Base-by-base conservation (phyloP, 176 grass and related monocot genomes). In the Musa schizocarpa region DNA sequence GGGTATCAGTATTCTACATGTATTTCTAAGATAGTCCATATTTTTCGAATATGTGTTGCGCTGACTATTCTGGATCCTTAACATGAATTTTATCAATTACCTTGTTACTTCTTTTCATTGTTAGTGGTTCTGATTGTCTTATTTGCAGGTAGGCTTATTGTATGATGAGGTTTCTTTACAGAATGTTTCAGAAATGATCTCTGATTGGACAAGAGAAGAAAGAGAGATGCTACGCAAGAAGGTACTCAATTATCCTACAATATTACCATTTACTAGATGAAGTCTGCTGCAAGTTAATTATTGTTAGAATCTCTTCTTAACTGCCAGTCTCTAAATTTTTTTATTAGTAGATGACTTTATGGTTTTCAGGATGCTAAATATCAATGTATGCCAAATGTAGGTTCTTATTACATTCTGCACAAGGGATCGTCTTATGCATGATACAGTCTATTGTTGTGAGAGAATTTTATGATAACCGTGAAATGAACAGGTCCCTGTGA, bases 191-290 rank as follows among this genome's bases (percentile, higher is more conserved):
- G 95, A 99, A 74, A 89, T 99, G 84, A 94, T 83, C 24, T 74
- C 79, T 82, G 91, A 99, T 88, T 99, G 95, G 95, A 94, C 95
- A 71, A 81, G 66, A 54, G 88, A 99, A 84, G 95, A 99, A 81
- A 89, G 91, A 87, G 84, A 92, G 49, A 99, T 94, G 91, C 62
- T 99, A 65, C 87, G 90, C 50, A 76, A 71, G 55, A 87, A 99
- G 95, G 95, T 98, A 54, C 72, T 56, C 56, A 1, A 22, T 51
- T 50, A 17, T 16, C 14, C 48, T 11, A 11, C 2, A 52, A 12
- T 29, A 21, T 19, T 27, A 56, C 11, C 9, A 13, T 43, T 17
- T 56, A 58, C 10, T 13, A 2, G 17, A 71, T 52, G 43, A 50
- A 48, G 17, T 22, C 10, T 25, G 22, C 21, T 25, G 23, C 63